phyloP scores from a whole-genome alignment of 1,139 yeast genomes.

The Yamadazyma siamensis region DNA sequence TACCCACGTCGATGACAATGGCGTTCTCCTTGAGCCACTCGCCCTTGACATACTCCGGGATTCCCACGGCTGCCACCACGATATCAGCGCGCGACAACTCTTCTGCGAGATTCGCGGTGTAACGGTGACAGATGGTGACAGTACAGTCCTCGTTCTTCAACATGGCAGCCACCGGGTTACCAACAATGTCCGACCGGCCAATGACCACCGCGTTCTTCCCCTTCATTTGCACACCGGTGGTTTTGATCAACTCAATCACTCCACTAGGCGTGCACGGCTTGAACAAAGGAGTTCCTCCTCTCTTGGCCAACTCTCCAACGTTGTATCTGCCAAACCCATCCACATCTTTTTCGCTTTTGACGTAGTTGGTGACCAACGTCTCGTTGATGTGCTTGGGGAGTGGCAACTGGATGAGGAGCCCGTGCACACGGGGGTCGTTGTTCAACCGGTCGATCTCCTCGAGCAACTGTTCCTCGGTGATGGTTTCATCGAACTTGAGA shows the following conservation, averaged over 20 bases:
- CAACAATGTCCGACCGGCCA: conserved; percentile 82
- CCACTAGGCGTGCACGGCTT: conserved; percentile 84
- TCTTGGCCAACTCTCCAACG: conserved; percentile 72
- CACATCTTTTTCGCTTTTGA: conserved; percentile 66
- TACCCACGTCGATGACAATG: conserved; percentile 75
- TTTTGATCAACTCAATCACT: conserved; percentile 61
- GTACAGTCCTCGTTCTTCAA: conserved; percentile 72
- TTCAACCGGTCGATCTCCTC: conserved; percentile 56
- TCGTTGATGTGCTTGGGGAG: conserved; percentile 70
- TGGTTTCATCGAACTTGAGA: conserved; percentile 53
- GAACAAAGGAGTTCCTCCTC: conserved; percentile 67
- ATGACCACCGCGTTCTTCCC: conserved; percentile 77
- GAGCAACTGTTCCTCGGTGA: conserved; percentile 54
- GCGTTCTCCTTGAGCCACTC: conserved; percentile 72
- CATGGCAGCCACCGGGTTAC: conserved; percentile 74
- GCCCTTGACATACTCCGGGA: conserved; percentile 65
- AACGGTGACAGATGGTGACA: conserved; percentile 69
- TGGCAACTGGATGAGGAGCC: conserved; percentile 70
- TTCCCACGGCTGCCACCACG: conserved; percentile 75
- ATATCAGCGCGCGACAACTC: conserved; percentile 63
- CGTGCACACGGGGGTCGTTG: conserved; percentile 63
- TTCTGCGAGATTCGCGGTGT: conserved; percentile 50
- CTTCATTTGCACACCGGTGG: conserved; percentile 53
- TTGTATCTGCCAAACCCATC: conserved; percentile 77
- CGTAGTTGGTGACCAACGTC: conserved; percentile 64